Percentiles rank a stretch among this genome's conserved stretches.
Evolutionary conservation across 257 asterid genomes (phyloP).

Genomic region (Prunella vulgaris): DNA sequence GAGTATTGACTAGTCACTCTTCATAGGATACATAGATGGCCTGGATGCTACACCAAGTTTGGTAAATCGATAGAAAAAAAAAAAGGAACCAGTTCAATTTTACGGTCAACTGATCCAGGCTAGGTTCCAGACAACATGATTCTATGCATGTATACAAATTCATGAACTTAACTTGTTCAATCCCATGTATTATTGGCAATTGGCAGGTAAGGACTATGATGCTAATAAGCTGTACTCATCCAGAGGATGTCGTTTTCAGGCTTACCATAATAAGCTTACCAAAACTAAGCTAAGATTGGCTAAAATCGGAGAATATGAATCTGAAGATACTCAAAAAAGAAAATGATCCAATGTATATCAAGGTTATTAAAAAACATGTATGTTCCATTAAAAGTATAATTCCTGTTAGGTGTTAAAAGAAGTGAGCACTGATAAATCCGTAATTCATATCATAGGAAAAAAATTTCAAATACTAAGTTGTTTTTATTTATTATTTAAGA

Average conservation of each 20-base stretch:
- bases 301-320: not conserved
- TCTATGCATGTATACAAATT: not conserved
- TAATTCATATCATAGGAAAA: not conserved
- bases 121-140: not conserved
- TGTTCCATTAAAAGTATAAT: not conserved
- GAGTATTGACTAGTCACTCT: not conserved
- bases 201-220: not conserved
- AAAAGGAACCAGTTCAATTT: not conserved
- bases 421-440: not conserved
- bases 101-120: not conserved
- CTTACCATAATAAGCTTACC: not conserved
- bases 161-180: not conserved
- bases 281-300: not conserved
- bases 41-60: not conserved
- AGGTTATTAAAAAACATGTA: not conserved
- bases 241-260: not conserved
- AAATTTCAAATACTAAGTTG: not conserved
- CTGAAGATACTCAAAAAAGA: not conserved
- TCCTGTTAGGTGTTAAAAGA: not conserved
- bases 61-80: not conserved
- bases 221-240: conserved; percentile 4
- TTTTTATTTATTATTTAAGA: not conserved
- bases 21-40: not conserved
- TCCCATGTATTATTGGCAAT: not conserved
- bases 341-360: conserved; percentile 2